Percentiles rank a stretch among this genome's conserved stretches.
phyloP scores from a whole-genome alignment of 2,329 filamentous ascomycete genomes.

The Aureobasidium mangrovei region DNA sequence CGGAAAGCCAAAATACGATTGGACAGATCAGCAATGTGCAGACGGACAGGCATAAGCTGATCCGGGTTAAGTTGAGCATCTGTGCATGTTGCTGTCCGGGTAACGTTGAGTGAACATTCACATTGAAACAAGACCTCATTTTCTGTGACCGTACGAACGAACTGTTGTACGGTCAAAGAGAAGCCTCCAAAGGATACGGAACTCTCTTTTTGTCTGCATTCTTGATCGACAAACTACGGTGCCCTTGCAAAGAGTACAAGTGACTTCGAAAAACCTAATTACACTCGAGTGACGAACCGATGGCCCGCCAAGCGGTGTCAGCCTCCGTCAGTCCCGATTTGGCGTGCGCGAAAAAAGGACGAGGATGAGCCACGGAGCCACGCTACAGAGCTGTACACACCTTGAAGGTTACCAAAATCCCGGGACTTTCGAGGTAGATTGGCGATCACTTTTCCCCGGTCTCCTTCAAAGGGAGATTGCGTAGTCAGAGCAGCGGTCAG shows the following conservation, averaged over 20 bases:
- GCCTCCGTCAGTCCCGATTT: slow-evolving; percentile 1
- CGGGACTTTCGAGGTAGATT: slow-evolving; percentile 1
- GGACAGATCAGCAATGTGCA: slow-evolving; percentile 1
- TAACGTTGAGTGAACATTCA: slow-evolving; percentile 3
- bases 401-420: slow-evolving; percentile 3
- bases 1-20: slow-evolving; percentile 8
- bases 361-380: background rate
- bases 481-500: background rate
- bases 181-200: no score
- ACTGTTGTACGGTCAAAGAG: no score
- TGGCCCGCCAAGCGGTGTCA: slow-evolving; percentile 7
- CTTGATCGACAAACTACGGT: background rate
- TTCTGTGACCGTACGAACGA: no score
- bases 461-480: background rate
- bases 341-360: background rate
- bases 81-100: slow-evolving; percentile 7
- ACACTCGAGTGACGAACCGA: background rate
- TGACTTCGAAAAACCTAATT: no score
- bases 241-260: no score
- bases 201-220: background rate
- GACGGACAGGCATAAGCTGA: background rate
- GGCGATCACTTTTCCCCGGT: slow-evolving; percentile 4
- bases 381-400: slow-evolving; percentile 4
- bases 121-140: background rate
- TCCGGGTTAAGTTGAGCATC: slow-evolving; percentile 4